Evolutionary conservation across 352 stramenopile species (phyloP), one percentile per base, ranked within the genome.

Genomic region (Phytophthora colocasiae): DNA sequence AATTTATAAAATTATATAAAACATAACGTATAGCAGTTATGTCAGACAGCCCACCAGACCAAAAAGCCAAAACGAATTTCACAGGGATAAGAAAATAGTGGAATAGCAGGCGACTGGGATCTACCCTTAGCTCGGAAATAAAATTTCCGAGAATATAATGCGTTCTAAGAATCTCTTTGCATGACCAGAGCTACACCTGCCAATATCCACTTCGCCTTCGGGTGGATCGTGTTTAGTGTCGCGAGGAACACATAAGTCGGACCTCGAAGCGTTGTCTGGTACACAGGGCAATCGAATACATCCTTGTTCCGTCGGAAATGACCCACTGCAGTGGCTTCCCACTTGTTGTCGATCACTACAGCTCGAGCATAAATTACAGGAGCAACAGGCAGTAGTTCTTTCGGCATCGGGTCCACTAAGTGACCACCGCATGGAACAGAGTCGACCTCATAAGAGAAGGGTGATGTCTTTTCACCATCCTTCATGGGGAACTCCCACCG

Each of bases 171-270:
- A 73, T 99, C 95, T 62, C 84, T 93, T 71, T 99, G 95, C 74
- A 99, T 86, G 6, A 99, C 70, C 22, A 99, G 77, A 6, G 95
- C 94, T n/a, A 95, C 78, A 6, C 95, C 96, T 7, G 94, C 95
- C 24, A 98, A 60, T 12, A 92, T 91, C 97, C 97, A 99, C 71
- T 98, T 98, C 40, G 83, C 75, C 60, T 93, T 89, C 7, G 75
- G 58, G 8, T 80, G 71, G 11, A 78, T 70, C 9, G 94, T 98
- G 66, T 93, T 92, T 14, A 99, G 76, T 44, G 97, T 99, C 15
- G 95, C 95, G n/a, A 99, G 77, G 70, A 98, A 99, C 7, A 99
- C 85, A 70, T 97, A 99, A 15, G 95, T 98, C n/a, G 97, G 92
- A 1, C 97, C 96, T 38, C 97, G 82, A 61, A 96, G 92, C 51